Base-by-base conservation (phyloP, 2,329 filamentous ascomycete genomes). In the Orbilia blumenaviensis region DNA sequence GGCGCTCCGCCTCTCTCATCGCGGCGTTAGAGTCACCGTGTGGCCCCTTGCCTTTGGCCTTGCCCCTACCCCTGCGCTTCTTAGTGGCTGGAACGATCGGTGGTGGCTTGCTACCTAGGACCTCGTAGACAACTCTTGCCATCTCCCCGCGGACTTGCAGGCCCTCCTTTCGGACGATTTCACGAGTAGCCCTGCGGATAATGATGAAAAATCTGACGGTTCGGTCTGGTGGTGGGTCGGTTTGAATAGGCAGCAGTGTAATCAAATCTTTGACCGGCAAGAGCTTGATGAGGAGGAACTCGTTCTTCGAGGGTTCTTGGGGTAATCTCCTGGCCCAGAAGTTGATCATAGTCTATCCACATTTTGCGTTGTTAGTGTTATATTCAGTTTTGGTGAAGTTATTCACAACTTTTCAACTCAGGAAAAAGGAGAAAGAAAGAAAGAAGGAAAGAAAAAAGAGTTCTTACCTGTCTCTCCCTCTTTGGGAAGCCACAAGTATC, bases 181-280 rank as follows among this genome's bases (percentile, higher is more conserved):
- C 32, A 42, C 63, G 62, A 27, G 75, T 71, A 46, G 79, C 63
- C 41, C 74, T 67, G 27, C 79, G 74, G 56, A 80, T 78, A 2
- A 80, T 73, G 41, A 77, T 64, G 69, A 80, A 80, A 62, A 80
- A 61, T 52, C 79, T 62, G 29, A 80, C 76, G 14, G 66, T 66
- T 34, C 78, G 74, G 36, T 80, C 74, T 25, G 79, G 78, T 34
- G 66, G 71, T 29, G 79, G 79, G 8, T 60, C 58, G 23, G 79
- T 76, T 18, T 68, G 52, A 27, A 80, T 73, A 4, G 79, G 78
- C 10, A 80, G 78, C 38, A 79, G 46, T 21, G 66, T 66, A 12
- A 67, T 77, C 12, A 80, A 69, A 23, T 79, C 78, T 32, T 71
- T 77, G 9, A 78, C 78, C 18, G 71, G 67, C 10, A 80, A 78